Evolutionary conservation across 257 asterid genomes (phyloP).

Genomic region (Solanum chilense): DNA sequence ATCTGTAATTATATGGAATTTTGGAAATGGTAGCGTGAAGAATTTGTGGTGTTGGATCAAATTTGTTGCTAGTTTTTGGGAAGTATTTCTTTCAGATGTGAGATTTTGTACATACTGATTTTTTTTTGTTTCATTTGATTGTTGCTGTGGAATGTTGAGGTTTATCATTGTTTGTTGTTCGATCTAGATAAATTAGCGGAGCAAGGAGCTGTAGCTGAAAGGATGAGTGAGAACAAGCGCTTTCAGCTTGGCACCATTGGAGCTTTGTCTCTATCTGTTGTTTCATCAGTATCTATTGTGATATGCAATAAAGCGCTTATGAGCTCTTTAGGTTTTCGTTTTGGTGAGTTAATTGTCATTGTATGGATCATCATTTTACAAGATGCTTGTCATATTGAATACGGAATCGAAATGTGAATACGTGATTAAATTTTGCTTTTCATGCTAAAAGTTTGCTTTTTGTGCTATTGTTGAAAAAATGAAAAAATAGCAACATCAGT

Average conservation of each 20-base stretch:
- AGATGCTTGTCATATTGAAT: background rate
- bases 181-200: background rate
- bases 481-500: background rate
- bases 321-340: constrained; percentile 66
- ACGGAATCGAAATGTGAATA: background rate
- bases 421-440: background rate
- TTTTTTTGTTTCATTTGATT: background rate
- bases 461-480: background rate
- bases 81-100: background rate
- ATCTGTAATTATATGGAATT: background rate
- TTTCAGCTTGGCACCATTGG: constrained; percentile 74
- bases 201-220: constrained; percentile 6
- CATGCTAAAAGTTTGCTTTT: background rate
- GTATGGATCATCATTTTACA: background rate
- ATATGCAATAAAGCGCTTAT: constrained; percentile 82
- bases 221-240: constrained; percentile 54
- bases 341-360: constrained; percentile 42
- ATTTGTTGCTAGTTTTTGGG: background rate
- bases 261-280: constrained; percentile 69
- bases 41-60: background rate
- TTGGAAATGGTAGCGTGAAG: background rate
- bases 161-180: background rate
- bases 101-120: background rate
- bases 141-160: background rate
- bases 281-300: constrained; percentile 75